A percentile compares a stretch with the other conserved stretches of the same genome.
phyloP scores from a whole-genome alignment of 2,329 filamentous ascomycete species.

The Penicillium thymicola region DNA sequence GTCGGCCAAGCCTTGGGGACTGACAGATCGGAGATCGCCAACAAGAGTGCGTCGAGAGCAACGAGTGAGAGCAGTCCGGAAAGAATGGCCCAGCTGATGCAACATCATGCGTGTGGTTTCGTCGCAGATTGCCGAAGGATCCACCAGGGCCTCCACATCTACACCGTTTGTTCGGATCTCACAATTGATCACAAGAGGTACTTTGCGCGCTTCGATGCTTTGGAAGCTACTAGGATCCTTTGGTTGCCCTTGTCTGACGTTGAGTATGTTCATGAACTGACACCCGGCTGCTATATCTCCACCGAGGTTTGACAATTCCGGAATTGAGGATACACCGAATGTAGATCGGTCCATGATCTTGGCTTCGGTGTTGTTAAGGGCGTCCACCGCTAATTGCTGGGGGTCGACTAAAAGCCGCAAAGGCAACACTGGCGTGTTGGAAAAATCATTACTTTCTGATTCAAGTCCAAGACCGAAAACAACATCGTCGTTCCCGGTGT shows the following conservation, averaged over 20 bases:
- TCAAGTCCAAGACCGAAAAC: background rate
- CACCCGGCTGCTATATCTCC: background rate
- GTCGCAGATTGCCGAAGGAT: background rate
- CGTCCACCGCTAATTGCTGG: background rate
- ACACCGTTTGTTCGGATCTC: background rate
- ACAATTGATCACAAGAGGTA: background rate
- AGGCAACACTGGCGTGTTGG: background rate
- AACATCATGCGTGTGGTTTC: background rate
- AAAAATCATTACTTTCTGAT: background rate
- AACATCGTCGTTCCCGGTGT: background rate
- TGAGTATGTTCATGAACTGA: background rate
- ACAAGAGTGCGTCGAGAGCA: background rate
- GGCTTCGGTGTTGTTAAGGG: background rate
- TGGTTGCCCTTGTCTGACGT: background rate
- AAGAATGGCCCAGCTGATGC: background rate
- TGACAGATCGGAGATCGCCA: background rate
- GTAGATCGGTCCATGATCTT: background rate
- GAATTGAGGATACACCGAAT: background rate
- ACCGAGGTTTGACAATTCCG: background rate
- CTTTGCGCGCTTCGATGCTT: background rate
- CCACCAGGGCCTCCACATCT: background rate
- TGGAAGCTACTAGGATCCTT: background rate
- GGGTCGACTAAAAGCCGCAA: background rate
- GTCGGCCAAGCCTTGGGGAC: background rate
- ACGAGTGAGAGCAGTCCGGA: background rate